Percentiles rank a stretch among this genome's conserved stretches.
Evolutionary conservation across 176 grass and related monocot genomes (phyloP).

Genomic region (Lolium multiflorum): DNA sequence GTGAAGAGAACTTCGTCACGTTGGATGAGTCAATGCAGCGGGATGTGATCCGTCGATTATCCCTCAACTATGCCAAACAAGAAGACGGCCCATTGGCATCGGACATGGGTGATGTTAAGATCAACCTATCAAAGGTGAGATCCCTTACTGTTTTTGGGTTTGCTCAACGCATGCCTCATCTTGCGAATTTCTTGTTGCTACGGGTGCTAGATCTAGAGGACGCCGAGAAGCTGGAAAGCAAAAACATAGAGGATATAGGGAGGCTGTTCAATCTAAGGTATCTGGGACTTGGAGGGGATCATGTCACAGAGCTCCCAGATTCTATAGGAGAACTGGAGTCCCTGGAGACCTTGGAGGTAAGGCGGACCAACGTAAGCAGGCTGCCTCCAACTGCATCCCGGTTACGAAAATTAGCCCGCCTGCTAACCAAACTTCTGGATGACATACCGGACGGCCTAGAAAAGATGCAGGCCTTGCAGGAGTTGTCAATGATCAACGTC

Average conservation of each 20-base stretch:
- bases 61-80: no score
- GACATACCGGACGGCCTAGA: background rate
- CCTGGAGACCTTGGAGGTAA: background rate
- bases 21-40: no score
- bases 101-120: no score
- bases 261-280: background rate
- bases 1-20: no score
- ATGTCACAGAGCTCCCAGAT: background rate
- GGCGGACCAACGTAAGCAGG: background rate
- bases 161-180: background rate
- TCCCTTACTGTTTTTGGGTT: no score
- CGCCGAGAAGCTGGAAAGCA: background rate
- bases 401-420: background rate
- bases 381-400: background rate
- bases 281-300: background rate
- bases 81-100: no score
- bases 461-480: background rate
- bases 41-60: no score
- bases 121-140: no score
- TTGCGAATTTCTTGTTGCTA: background rate
- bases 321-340: background rate
- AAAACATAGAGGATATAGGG: background rate
- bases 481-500: background rate
- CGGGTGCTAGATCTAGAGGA: constrained; percentile 15
- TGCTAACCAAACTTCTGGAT: background rate